Conservation (phyloP, 179 eudicot species). For the Pouteria campechiana region DNA sequence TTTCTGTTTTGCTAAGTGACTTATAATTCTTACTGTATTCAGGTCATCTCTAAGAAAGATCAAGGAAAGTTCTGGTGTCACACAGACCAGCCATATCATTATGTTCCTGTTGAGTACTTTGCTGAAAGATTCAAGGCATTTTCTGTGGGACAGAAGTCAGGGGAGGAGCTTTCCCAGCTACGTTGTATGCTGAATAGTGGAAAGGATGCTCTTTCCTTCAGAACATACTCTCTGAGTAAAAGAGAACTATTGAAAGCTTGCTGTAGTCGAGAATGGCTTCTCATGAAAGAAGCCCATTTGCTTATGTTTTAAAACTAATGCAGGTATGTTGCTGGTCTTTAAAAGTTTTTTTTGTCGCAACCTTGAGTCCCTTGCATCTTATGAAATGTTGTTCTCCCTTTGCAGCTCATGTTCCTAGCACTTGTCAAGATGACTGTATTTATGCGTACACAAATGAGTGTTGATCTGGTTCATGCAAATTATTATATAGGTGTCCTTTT, state of each 20-base stretch:
- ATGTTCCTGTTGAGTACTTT: slow-evolving; percentile 18
- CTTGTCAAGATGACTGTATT: slow-evolving; percentile 26
- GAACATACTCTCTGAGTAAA: slow-evolving; percentile 15
- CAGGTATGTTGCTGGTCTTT: slow-evolving; percentile 4
- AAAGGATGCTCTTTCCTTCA: slow-evolving; percentile 13
- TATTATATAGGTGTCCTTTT: slow-evolving; percentile 20
- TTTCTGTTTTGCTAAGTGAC: too few relatives aligned
- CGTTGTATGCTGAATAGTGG: slow-evolving; percentile 12
- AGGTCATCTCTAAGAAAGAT: slow-evolving; percentile 24
- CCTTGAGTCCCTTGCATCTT: not conserved
- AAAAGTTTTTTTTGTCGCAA: not conserved
- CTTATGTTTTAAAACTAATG: slow-evolving; percentile 23
- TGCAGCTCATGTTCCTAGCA: slow-evolving; percentile 23
- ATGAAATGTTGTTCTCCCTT: not conserved
- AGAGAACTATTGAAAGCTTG: slow-evolving; percentile 28
- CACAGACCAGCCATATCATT: slow-evolving; percentile 8
- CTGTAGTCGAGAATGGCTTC: slow-evolving; percentile 24
- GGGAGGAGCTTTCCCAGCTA: slow-evolving; percentile 9
- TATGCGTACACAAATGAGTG: slow-evolving; percentile 15
- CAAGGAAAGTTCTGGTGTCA: slow-evolving; percentile 23
- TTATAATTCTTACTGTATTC: too few relatives aligned
- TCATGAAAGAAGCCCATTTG: slow-evolving; percentile 26
- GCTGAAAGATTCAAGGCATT: slow-evolving; percentile 8
- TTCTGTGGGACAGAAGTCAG: slow-evolving; percentile 7
- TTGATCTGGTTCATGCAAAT: slow-evolving; percentile 13